Evolutionary conservation across 2,329 filamentous ascomycete genomes (phyloP), one percentile per base, ranked within the genome.

Genomic region (Paecilomyces sp.): DNA sequence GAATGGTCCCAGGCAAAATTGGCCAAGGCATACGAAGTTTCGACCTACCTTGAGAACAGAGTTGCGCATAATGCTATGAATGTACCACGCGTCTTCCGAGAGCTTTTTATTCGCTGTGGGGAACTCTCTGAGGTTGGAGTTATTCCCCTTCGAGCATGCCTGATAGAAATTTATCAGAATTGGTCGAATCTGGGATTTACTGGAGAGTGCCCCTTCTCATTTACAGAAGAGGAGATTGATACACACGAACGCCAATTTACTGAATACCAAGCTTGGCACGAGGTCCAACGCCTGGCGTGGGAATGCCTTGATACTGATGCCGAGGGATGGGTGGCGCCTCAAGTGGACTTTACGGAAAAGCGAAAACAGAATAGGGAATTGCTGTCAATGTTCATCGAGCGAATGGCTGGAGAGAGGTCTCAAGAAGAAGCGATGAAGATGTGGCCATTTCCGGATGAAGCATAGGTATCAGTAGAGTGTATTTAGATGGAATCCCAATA

Each of bases 61-160:
- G n/a, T 8, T 18, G 15, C 36, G n/a, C 2, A 47, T n/a, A 7
- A n/a, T 18, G 36, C 36, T 18, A 47, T 47, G 36, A 47, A 18
- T 47, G 15, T 74, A 33, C 73, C 70, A 3, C 58, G 60, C n/a
- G 66, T 73, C 5, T 66, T 64, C 61, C 64, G 67, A 50, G 70
- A 74, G 52, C 66, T 75, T 15, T 75, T 75, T 51, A 63, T 66
- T 36, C 68, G 68, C 30, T 70, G 61, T 25, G 68, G 71, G 59
- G 69, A 75, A 58, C 58, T 64, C 12, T 66, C 64, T 8, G 62
- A 70, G 30, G 55, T 66, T 2, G 70, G 70, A 6, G 56, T 64
- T 28, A 58, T 75, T 58, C 69, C 72, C n/a, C 69, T 75, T 41
- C 67, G 67, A 36, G 67, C 63, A 18, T 74, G 70, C 54, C 61